phyloP scores from a whole-genome alignment of 805 yeast species.

The Nakazawaea peltata region DNA sequence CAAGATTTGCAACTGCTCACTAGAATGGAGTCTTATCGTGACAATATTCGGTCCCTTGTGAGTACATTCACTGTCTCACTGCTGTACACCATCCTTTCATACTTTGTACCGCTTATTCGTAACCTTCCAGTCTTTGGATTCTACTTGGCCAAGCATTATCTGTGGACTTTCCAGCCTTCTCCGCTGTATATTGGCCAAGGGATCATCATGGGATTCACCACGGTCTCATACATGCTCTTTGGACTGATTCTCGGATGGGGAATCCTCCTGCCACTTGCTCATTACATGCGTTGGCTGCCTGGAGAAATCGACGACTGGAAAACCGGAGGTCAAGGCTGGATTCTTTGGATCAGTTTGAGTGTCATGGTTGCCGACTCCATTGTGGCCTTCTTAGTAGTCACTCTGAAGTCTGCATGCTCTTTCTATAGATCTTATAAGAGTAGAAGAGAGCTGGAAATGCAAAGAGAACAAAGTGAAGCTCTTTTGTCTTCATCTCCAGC shows the following conservation, averaged over 20 bases:
- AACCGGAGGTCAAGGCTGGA: slow-evolving; percentile 95
- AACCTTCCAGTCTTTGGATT: slow-evolving; percentile 72
- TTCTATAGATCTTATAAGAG: slow-evolving; percentile 11
- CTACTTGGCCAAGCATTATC: slow-evolving; percentile 48
- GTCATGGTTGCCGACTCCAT: slow-evolving; percentile 92
- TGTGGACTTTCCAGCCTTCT: slow-evolving; percentile 90
- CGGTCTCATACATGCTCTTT: slow-evolving; percentile 83
- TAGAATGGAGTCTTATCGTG: slow-evolving; percentile 28
- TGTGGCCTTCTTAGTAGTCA: slow-evolving; percentile 65
- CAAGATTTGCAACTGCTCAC: slow-evolving; percentile 21
- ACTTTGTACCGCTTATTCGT: slow-evolving; percentile 63
- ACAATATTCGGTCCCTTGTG: slow-evolving; percentile 53
- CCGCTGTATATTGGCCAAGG: slow-evolving; percentile 99
- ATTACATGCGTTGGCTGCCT: slow-evolving; percentile 73
- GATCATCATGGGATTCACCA: slow-evolving; percentile 91
- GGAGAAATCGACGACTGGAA: slow-evolving; percentile 91
- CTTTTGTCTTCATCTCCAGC: neutral
- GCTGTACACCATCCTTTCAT: slow-evolving; percentile 60
- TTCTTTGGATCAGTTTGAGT: slow-evolving; percentile 85
- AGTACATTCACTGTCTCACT: slow-evolving; percentile 65
- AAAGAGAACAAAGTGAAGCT: neutral
- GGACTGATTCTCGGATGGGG: slow-evolving; percentile 94
- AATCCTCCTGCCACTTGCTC: slow-evolving; percentile 74
- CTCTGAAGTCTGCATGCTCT: slow-evolving; percentile 40
- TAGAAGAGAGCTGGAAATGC: neutral